Percentiles rank a stretch among this genome's conserved stretches.
Conservation (phyloP, 176 grass and related monocot species). For the Avena sativa region DNA sequence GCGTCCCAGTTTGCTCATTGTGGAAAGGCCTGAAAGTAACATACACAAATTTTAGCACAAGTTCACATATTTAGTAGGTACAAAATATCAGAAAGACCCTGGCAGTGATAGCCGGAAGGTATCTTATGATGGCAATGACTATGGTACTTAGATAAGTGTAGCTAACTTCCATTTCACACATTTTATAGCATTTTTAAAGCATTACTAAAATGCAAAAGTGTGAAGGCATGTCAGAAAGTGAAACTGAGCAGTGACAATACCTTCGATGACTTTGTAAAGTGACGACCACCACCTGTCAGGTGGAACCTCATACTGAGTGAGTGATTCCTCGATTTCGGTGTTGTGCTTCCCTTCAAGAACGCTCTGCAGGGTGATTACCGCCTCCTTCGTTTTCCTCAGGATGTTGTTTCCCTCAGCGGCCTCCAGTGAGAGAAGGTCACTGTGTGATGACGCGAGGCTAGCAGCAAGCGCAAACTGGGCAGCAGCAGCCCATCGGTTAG, state of each 20-base stretch:
- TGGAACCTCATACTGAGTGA: conserved; percentile 69
- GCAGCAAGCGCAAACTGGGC: conserved; percentile 79
- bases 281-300: conserved; percentile 95
- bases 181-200: neutral
- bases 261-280: conserved; percentile 95
- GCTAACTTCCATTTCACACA: conserved; percentile 1
- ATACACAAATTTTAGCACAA: neutral
- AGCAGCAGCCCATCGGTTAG: conserved; percentile 89
- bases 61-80: neutral
- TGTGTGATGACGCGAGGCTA: conserved; percentile 82
- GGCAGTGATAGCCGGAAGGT: neutral
- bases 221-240: neutral
- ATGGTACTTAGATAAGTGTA: neutral
- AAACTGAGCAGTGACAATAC: conserved; percentile 45
- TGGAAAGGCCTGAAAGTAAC: conserved; percentile 76
- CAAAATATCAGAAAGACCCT: neutral
- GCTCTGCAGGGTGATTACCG: conserved; percentile 88
- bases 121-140: neutral
- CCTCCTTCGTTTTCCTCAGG: conserved; percentile 88
- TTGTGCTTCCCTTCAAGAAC: conserved; percentile 90
- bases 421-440: conserved; percentile 78
- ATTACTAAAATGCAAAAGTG: conserved; percentile 8
- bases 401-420: conserved; percentile 72
- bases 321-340: conserved; percentile 78
- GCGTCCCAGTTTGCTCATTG: conserved; percentile 74